Base-by-base conservation (phyloP, 768 basidiomycete species). In the Pleurotus tuoliensis region DNA sequence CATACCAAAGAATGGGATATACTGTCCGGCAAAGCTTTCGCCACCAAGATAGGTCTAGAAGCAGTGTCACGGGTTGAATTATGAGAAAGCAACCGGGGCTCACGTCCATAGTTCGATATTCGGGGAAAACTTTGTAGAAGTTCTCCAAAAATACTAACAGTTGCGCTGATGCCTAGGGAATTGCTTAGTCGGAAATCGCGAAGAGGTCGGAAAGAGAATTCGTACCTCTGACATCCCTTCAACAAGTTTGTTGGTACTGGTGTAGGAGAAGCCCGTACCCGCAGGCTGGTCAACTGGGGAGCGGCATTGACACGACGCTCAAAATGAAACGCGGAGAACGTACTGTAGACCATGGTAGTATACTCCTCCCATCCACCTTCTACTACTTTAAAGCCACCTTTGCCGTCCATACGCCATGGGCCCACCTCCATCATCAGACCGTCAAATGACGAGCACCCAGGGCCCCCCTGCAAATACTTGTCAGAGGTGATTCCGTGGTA, bases 361-460 rank as follows among this genome's bases (percentile, higher is more conserved):
- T 96, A 98, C 68, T 98, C 96, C 66, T 98, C 94, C 96, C 96
- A 98, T 7, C 94, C 94, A 24, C 94, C 94, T 60, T 93, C 87
- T 7, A 83, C 75, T 16, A 84, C 79, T 63, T 81, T 82, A 59
- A 95, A 80, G 3, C 87, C 82, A 55, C 90, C 86, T 13, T 83
- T 74, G 52, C 84, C 81, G 64, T 92, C 88, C 71, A 87, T 72
- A 61, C 82, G 82, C 84, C 93, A 96, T 3, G 96, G 95, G 0
- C 96, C 96, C n/a, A 95, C 79, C 64, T 98, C 96, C 93, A 98
- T 95, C 88, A 98, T 89, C 15, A 94, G 79, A 2, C 96, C 96
- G 64, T 98, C 96, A 67, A 98, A 98, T 1, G 92, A 94, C 0
- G 94, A 97, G 69, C 97, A 98, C 25, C 97, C 97, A 16, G 96